These are phyloP conservation scores for Westerdykella aurantiaca DNA, from an alignment of 2,329 filamentous ascomycete species.

Conservation along the genomic window DNA sequence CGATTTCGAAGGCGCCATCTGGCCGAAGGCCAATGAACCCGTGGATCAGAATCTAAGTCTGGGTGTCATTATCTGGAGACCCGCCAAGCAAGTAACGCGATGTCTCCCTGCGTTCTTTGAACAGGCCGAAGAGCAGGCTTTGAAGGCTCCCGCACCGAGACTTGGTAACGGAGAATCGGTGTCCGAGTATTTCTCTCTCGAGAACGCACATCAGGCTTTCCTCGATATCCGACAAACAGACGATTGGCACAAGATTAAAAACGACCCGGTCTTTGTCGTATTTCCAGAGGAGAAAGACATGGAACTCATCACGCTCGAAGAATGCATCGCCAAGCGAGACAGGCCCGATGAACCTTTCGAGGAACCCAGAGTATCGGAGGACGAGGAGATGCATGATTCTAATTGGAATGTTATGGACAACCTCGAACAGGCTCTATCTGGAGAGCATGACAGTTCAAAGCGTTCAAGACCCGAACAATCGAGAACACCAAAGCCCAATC, in stretches of 20 bases:
- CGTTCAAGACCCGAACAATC: slow-evolving; percentile 4
- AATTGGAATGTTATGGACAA: slow-evolving; percentile 37
- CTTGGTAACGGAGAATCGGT: slow-evolving; percentile 42
- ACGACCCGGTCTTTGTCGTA: slow-evolving; percentile 47
- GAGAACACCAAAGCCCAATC: slow-evolving; percentile 6
- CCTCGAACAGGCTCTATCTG: slow-evolving; percentile 36
- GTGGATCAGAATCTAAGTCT: slow-evolving; percentile 42
- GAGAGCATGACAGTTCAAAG: slow-evolving; percentile 10
- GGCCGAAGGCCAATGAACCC: slow-evolving; percentile 41
- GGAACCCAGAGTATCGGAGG: background rate
- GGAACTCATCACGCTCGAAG: slow-evolving; percentile 39
- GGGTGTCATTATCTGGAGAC: slow-evolving; percentile 43
- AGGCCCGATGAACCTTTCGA: slow-evolving; percentile 25
- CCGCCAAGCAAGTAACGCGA: slow-evolving; percentile 40
- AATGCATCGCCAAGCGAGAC: slow-evolving; percentile 40
- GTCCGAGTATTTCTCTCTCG: slow-evolving; percentile 45
- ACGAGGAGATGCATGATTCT: slow-evolving; percentile 25
- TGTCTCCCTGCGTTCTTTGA: slow-evolving; percentile 40
- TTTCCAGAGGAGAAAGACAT: slow-evolving; percentile 38
- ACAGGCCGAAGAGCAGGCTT: slow-evolving; percentile 41
- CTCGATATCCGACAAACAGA: slow-evolving; percentile 46
- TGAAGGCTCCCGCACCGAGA: slow-evolving; percentile 34
- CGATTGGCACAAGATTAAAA: slow-evolving; percentile 45
- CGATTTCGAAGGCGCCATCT: slow-evolving; percentile 42
- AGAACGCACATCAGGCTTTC: slow-evolving; percentile 41